Evolutionary conservation across 73 alveolate genomes (phyloP).

Genomic region (Paramecium pentaurelia): DNA sequence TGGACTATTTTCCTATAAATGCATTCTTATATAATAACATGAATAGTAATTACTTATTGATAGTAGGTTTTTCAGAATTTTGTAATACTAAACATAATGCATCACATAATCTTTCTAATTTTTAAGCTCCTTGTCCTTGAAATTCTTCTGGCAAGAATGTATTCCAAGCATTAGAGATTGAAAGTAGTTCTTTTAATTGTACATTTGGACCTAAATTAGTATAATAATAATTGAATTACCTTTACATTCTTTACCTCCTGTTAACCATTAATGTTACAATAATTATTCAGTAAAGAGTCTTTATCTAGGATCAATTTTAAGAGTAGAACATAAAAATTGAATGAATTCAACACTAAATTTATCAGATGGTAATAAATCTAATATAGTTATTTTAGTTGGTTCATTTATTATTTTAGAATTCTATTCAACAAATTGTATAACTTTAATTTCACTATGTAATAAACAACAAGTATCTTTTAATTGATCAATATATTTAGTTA

Average conservation of each 20-base stretch:
- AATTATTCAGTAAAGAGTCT: background rate
- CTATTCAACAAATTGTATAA: background rate
- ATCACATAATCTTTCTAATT: conserved; percentile 42
- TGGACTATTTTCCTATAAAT: conserved; percentile 41
- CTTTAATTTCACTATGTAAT: background rate
- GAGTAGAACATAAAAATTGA: background rate
- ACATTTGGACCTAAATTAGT: conserved; percentile 14
- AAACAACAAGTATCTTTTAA: conserved; percentile 13
- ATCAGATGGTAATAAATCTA: background rate
- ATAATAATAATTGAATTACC: background rate
- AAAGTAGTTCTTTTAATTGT: background rate
- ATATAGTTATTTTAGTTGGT: background rate
- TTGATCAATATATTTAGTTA: background rate
- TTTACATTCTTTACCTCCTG: background rate
- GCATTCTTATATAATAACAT: background rate
- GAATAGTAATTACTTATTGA: background rate
- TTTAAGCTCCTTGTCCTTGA: conserved; percentile 27
- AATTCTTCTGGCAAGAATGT: conserved; percentile 15
- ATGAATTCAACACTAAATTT: conserved; percentile 13
- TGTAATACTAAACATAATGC: background rate
- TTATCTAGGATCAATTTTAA: conserved; percentile 29
- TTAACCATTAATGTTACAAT: background rate
- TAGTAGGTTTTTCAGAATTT: conserved; percentile 14
- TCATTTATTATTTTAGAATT: background rate
- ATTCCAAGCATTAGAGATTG: conserved; percentile 14